Percentiles rank a stretch among this genome's conserved stretches.
Evolutionary conservation across 2,329 filamentous ascomycete genomes (phyloP).

Genomic region (Penicillium brasilianum): DNA sequence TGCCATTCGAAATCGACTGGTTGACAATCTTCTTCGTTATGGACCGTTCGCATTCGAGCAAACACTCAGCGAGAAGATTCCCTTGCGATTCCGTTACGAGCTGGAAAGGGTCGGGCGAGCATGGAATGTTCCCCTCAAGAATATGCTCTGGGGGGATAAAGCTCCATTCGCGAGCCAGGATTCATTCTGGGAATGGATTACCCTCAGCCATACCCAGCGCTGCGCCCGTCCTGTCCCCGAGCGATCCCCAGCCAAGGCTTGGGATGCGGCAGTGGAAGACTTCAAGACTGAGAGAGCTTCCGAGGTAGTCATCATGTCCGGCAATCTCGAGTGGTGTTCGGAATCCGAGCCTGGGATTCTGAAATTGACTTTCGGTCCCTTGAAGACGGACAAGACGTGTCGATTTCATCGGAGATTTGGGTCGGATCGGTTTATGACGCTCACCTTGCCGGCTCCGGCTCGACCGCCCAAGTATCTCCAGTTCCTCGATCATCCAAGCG

Average conservation of each 20-base stretch:
- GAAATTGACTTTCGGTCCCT: conserved; percentile 46
- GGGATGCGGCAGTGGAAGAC: conserved; percentile 41
- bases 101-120: conserved; percentile 41
- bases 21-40: conserved; percentile 36
- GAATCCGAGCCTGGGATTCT: conserved; percentile 42
- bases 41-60: conserved; percentile 44
- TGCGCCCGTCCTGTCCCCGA: conserved; percentile 36
- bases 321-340: conserved; percentile 46
- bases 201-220: conserved; percentile 30
- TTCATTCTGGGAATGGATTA: conserved; percentile 43
- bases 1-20: conserved; percentile 29
- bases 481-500: conserved; percentile 27
- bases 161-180: conserved; percentile 34
- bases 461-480: conserved; percentile 35
- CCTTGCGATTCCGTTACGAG: conserved; percentile 46
- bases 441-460: conserved; percentile 44
- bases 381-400: conserved; percentile 50
- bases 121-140: conserved; percentile 35
- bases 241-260: conserved; percentile 37
- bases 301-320: conserved; percentile 47
- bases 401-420: conserved; percentile 54
- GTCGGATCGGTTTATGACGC: conserved; percentile 51
- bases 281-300: conserved; percentile 43
- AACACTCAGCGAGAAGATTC: conserved; percentile 33
- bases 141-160: conserved; percentile 36